A percentile compares a stretch with the other conserved stretches of the same genome.
Evolutionary conservation across 306 rosid species (phyloP).

Genomic region (Begonia peltatifolia): DNA sequence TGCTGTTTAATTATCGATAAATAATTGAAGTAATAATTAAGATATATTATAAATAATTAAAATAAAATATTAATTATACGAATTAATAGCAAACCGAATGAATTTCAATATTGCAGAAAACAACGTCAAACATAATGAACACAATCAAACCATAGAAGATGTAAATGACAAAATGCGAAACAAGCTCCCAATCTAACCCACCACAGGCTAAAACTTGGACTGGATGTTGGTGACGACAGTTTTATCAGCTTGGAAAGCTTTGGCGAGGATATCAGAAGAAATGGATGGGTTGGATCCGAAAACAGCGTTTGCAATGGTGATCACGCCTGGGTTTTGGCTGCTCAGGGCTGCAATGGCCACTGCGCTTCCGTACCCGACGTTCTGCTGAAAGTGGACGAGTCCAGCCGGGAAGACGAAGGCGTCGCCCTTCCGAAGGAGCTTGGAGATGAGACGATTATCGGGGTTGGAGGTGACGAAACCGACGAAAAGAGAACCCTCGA

Average conservation of each 20-base stretch:
- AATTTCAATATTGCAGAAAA: too few relatives aligned
- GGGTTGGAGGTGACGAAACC: slow-evolving; percentile 25
- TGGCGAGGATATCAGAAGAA: neutral
- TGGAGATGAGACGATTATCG: slow-evolving; percentile 15
- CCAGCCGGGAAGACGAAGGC: slow-evolving; percentile 29
- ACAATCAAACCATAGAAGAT: too few relatives aligned
- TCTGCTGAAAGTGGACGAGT: slow-evolving; percentile 27
- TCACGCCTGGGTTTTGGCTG: slow-evolving; percentile 30
- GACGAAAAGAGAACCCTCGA: slow-evolving; percentile 22
- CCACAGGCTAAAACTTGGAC: neutral
- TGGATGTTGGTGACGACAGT: neutral
- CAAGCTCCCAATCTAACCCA: too few relatives aligned
- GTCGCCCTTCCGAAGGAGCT: slow-evolving; percentile 23
- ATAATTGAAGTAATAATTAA: too few relatives aligned
- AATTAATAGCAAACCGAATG: too few relatives aligned
- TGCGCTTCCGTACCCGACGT: slow-evolving; percentile 21
- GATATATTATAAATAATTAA: too few relatives aligned
- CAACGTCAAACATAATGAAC: too few relatives aligned
- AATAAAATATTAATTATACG: too few relatives aligned
- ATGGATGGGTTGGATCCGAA: slow-evolving; percentile 13
- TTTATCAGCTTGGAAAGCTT: neutral
- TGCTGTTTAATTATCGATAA: too few relatives aligned
- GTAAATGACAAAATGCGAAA: too few relatives aligned
- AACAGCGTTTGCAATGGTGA: slow-evolving; percentile 13
- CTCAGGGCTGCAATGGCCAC: slow-evolving; percentile 25